Evolutionary conservation across 805 yeast species (phyloP).

Genomic region (Suhomyces xylopsoci): DNA sequence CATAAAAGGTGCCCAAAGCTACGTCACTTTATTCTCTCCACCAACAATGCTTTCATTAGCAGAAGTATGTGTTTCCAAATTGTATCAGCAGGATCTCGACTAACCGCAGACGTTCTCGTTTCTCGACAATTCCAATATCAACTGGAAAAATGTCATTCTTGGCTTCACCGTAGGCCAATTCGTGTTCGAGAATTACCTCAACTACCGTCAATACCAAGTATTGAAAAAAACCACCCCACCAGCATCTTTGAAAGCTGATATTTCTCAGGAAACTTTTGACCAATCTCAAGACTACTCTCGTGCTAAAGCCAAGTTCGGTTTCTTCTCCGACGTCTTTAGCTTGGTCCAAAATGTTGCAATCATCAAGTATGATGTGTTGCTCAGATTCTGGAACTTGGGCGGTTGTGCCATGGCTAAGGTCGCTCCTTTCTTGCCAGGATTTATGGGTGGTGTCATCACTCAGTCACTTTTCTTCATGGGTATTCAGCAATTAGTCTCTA

Average conservation of each 20-base stretch:
- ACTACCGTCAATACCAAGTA: slow-evolving; percentile 73
- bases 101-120: slow-evolving; percentile 41
- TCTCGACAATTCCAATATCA: slow-evolving; percentile 64
- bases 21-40: not conserved
- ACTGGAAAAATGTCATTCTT: slow-evolving; percentile 77
- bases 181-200: slow-evolving; percentile 69
- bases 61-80: slow-evolving; percentile 17
- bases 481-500: slow-evolving; percentile 49
- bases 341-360: slow-evolving; percentile 55
- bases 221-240: slow-evolving; percentile 59
- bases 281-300: slow-evolving; percentile 77
- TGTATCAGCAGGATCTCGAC: not conserved
- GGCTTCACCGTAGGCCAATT: slow-evolving; percentile 76
- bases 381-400: slow-evolving; percentile 40
- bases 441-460: slow-evolving; percentile 57
- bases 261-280: slow-evolving; percentile 68
- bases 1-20: not conserved
- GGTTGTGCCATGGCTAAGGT: slow-evolving; percentile 61
- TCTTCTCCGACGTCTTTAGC: slow-evolving; percentile 50
- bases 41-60: slow-evolving; percentile 23
- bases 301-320: slow-evolving; percentile 71
- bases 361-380: slow-evolving; percentile 54
- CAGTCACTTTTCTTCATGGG: slow-evolving; percentile 66
- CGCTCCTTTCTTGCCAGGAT: slow-evolving; percentile 36
- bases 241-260: slow-evolving; percentile 60